phyloP scores from a whole-genome alignment of 805 yeast genomes.

The Yarrowia yakushimensis region DNA sequence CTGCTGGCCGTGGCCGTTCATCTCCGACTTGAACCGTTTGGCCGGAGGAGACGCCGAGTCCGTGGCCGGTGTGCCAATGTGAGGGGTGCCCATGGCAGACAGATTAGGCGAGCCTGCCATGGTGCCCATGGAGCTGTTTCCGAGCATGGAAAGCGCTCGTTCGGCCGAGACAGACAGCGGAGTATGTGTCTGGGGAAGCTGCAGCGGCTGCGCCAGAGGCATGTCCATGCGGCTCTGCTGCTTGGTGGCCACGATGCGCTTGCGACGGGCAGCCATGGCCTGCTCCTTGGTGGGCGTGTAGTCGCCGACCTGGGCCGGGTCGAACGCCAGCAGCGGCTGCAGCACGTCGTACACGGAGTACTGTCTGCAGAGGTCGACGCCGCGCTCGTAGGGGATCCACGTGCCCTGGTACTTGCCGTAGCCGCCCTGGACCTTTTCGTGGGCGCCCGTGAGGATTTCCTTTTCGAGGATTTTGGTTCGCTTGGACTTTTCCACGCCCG shows the following conservation, averaged over 20 bases:
- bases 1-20: neutral
- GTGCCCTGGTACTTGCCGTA: slow-evolving; percentile 75
- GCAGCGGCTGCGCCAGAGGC: slow-evolving; percentile 29
- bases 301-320: slow-evolving; percentile 39
- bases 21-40: slow-evolving; percentile 5
- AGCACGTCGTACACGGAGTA: slow-evolving; percentile 55
- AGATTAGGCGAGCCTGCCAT: neutral
- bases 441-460: slow-evolving; percentile 60
- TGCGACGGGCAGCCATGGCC: slow-evolving; percentile 42
- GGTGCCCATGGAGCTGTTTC: neutral
- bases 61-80: neutral
- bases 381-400: slow-evolving; percentile 64
- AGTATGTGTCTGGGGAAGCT: slow-evolving; percentile 26
- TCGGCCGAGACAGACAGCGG: slow-evolving; percentile 32
- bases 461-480: slow-evolving; percentile 61
- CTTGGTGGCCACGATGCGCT: slow-evolving; percentile 23
- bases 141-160: slow-evolving; percentile 30
- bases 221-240: slow-evolving; percentile 29
- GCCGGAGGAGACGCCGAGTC: slow-evolving; percentile 13
- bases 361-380: slow-evolving; percentile 56
- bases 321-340: slow-evolving; percentile 49
- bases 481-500: slow-evolving; percentile 62
- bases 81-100: neutral
- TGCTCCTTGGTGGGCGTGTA: slow-evolving; percentile 49
- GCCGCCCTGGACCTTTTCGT: slow-evolving; percentile 71